phyloP scores from a whole-genome alignment of 1,139 yeast genomes.

The Suhomyces ambrosiae region DNA sequence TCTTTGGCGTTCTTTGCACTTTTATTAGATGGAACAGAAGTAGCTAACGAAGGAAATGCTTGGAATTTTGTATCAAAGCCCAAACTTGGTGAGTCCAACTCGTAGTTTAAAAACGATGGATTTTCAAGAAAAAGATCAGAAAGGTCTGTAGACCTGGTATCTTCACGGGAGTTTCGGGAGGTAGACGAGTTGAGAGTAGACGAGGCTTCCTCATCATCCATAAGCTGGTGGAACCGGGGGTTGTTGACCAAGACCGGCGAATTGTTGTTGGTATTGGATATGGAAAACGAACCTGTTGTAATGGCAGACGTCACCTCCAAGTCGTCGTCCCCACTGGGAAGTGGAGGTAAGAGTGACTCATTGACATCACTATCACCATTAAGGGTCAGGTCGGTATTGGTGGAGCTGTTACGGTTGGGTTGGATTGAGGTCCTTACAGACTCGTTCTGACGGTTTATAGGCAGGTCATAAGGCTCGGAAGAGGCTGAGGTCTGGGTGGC shows the following conservation, averaged over 20 bases:
- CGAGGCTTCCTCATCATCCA: slow-evolving; percentile 10
- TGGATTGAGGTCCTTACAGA: background rate
- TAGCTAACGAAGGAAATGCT: slow-evolving; percentile 18
- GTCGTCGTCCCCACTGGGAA: slow-evolving; percentile 31
- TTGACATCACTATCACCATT: slow-evolving; percentile 1
- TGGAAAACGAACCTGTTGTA: background rate
- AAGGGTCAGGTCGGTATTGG: slow-evolving; percentile 1
- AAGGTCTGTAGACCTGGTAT: slow-evolving; percentile 12
- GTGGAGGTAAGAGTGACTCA: slow-evolving; percentile 33
- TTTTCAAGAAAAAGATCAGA: slow-evolving; percentile 17
- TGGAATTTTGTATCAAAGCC: slow-evolving; percentile 18
- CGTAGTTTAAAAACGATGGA: slow-evolving; percentile 17
- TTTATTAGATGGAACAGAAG: slow-evolving; percentile 3
- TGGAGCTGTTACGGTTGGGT: slow-evolving; percentile 1
- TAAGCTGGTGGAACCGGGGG: slow-evolving; percentile 21
- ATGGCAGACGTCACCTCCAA: slow-evolving; percentile 9
- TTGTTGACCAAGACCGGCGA: slow-evolving; percentile 26
- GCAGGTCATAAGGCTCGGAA: too few relatives aligned
- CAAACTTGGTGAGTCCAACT: slow-evolving; percentile 23
- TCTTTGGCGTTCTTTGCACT: slow-evolving; percentile 1
- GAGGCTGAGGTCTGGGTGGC: background rate
- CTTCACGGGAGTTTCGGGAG: slow-evolving; percentile 11
- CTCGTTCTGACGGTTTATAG: background rate
- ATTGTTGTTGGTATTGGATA: slow-evolving; percentile 15
- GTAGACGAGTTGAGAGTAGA: slow-evolving; percentile 10